phyloP scores from a whole-genome alignment of 805 yeast genomes.

The Jamesozyma jinghongensis region DNA sequence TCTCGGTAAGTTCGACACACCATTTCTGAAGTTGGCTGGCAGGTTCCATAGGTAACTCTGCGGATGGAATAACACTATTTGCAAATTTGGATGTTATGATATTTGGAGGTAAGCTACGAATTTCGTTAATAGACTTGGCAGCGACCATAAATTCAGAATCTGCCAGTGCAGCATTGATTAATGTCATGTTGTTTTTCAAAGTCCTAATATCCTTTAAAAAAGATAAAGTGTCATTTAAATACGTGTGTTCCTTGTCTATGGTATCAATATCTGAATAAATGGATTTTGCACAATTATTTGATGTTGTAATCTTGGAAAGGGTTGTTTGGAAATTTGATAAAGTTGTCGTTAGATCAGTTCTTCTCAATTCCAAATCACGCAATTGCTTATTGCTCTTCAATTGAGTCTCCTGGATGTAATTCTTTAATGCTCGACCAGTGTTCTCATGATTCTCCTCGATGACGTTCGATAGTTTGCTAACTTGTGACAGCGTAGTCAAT shows the following conservation, averaged over 20 bases:
- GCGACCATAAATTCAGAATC: conserved; percentile 66
- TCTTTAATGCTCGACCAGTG: conserved; percentile 11
- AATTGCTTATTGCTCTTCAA: conserved; percentile 17
- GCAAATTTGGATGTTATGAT: conserved; percentile 66
- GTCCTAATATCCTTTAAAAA: conserved; percentile 59
- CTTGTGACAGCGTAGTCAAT: conserved; percentile 25
- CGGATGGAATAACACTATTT: conserved; percentile 71
- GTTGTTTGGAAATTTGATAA: conserved; percentile 49
- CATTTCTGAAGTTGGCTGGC: conserved; percentile 45
- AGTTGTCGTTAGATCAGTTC: conserved; percentile 58
- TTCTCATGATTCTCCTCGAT: conserved; percentile 15
- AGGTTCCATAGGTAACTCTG: conserved; percentile 79
- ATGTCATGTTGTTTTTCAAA: conserved; percentile 56
- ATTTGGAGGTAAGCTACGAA: conserved; percentile 45
- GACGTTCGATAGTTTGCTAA: conserved; percentile 18
- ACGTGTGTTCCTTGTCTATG: conserved; percentile 59
- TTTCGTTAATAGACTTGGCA: conserved; percentile 52
- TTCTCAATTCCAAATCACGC: conserved; percentile 46
- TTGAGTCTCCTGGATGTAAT: conserved; percentile 18
- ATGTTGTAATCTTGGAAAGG: conserved; percentile 44
- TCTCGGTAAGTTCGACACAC: conserved; percentile 45
- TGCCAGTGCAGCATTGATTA: conserved; percentile 60
- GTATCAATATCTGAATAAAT: conserved; percentile 62
- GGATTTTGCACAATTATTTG: conserved; percentile 55
- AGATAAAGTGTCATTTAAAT: conserved; percentile 50